Evolutionary conservation across 2,329 filamentous ascomycete genomes (phyloP), one percentile per base, ranked within the genome.

Genomic region (Verticillium nubilum): DNA sequence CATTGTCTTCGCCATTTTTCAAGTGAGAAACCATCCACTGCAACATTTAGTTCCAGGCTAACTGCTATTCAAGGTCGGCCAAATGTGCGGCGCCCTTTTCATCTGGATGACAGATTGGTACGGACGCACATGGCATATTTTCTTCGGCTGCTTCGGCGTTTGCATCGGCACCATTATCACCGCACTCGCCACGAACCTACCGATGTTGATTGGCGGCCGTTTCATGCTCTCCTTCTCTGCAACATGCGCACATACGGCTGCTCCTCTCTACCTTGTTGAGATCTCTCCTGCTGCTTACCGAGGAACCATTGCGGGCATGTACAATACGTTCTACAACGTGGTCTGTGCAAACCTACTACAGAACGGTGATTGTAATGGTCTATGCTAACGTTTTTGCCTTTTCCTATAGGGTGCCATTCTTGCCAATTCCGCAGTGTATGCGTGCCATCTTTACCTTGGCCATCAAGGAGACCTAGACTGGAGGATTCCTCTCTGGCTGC

Each of bases 181-280:
- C 55, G 52, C 61, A 0, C 55, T 62, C 2, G 60, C 79, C 33
- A 65, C 75, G 54, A 74, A 73, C 52, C 74, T 79, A 1, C 73
- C 71, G 4, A 78, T 80, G 60, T 86, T 86, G 65, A 83, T 10
- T 68, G 81, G 74, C 17, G 78, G 78, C 1, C 74, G 80, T 5
- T 82, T 81, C 64, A 63, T 82, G 1, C 67, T 82, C 7, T 76
- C 76, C 2, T 82, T 81, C 64, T 85, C 84, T 56, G 82, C 84
- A 29, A 79, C 80, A 1, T 81, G 86, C 57, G 79, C 81, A 2
- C 76, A 80, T 13, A 79, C 80, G 2, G 82, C 84, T 0, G 84
- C 83, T 0, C 85, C 85, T 0, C 77, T 84, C 9, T 86, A 85
- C 63, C 77, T 85, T 10, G 81, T 84, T 23, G 85, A 88, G 67